phyloP scores from a whole-genome alignment of 164 flowering plant species.

The Chimonanthus salicifolius region DNA sequence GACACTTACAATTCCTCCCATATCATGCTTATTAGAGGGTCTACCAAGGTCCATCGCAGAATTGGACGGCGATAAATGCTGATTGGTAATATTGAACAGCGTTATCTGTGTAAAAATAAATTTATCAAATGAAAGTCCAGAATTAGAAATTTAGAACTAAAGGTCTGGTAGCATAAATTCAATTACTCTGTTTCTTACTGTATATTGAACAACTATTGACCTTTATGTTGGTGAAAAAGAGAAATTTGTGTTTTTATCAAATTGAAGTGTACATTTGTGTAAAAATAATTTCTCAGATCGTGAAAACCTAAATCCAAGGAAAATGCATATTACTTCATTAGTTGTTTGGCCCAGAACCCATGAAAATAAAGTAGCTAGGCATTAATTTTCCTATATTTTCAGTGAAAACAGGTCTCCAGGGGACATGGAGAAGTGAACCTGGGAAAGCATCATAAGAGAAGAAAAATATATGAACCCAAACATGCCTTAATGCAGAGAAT shows the following conservation, averaged over 20 bases:
- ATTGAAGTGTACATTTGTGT: too few species aligned
- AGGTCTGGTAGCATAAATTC: background rate
- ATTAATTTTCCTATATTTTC: too few species aligned
- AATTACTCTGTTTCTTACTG: background rate
- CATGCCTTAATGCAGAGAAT: background rate
- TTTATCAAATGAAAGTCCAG: slow-evolving; percentile 1
- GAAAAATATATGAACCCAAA: background rate
- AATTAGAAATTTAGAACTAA: background rate
- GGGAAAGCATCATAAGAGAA: background rate
- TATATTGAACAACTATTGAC: too few species aligned
- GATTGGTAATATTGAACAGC: slow-evolving; percentile 10
- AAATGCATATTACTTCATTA: too few species aligned
- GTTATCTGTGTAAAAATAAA: slow-evolving; percentile 6
- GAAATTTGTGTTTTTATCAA: too few species aligned
- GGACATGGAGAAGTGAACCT: too few species aligned
- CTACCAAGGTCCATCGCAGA: slow-evolving; percentile 22
- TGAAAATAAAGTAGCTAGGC: too few species aligned
- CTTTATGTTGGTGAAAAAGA: too few species aligned
- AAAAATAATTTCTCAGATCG: too few species aligned
- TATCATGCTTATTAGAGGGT: slow-evolving; percentile 60
- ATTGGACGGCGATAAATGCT: slow-evolving; percentile 26
- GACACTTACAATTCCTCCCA: slow-evolving; percentile 62
- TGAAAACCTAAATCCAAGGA: too few species aligned
- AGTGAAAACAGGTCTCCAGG: too few species aligned
- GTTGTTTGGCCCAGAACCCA: too few species aligned